Evolutionary conservation across 306 rosid species (phyloP).

Genomic region (Vigna trinervia): DNA sequence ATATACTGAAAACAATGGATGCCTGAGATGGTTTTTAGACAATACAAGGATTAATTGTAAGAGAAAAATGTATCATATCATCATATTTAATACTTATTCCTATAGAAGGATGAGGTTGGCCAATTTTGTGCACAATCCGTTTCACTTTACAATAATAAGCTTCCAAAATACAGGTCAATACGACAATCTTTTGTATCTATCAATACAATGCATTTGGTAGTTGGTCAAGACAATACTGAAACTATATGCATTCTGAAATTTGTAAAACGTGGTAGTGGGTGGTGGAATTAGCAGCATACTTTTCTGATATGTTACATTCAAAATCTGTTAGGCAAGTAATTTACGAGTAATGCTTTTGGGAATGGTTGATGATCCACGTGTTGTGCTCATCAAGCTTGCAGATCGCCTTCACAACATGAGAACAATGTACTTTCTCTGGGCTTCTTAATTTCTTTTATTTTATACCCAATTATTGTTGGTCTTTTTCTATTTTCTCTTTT

Average conservation of each 20-base stretch:
- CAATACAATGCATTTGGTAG: conserved; percentile 30
- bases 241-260: conserved; percentile 29
- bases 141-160: conserved; percentile 20
- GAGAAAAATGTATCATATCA: conserved; percentile 26
- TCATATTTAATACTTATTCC: conserved; percentile 26
- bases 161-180: conserved; percentile 31
- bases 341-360: conserved; percentile 96
- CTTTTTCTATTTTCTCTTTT: conserved; percentile 27
- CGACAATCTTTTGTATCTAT: conserved; percentile 3
- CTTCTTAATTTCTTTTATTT: conserved; percentile 33
- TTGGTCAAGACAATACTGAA: conserved; percentile 33
- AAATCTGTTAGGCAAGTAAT: conserved; percentile 79
- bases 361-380: conserved; percentile 99
- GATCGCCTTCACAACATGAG: conserved; percentile 99
- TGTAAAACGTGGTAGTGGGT: conserved; percentile 30
- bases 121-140: conserved; percentile 20
- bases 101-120: conserved; percentile 29
- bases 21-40: neutral
- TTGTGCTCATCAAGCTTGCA: conserved; percentile 98
- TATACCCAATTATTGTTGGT: conserved; percentile 24
- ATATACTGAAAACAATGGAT: neutral
- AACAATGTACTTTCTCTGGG: conserved; percentile 75
- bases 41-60: conserved; percentile 26
- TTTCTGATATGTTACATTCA: conserved; percentile 54
- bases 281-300: conserved; percentile 37